Evolutionary conservation across 352 stramenopile genomes (phyloP).

Genomic region (Phytophthora pini): DNA sequence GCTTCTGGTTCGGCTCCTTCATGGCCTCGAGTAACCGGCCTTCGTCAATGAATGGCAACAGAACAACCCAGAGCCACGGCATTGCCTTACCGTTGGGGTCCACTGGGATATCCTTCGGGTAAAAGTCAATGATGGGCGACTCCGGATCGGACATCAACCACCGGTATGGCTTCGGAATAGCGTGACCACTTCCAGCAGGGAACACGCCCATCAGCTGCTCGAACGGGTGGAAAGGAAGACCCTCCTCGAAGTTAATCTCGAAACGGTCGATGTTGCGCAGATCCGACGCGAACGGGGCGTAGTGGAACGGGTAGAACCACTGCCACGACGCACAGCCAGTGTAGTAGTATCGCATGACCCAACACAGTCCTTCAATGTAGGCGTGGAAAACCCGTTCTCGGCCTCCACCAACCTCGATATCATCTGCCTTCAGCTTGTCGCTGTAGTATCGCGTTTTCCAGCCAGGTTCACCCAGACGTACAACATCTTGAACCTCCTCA

Average conservation of each 20-base stretch:
- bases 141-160: slow-evolving; percentile 95
- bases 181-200: slow-evolving; percentile 91
- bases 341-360: slow-evolving; percentile 99
- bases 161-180: slow-evolving; percentile 95
- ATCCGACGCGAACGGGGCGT: slow-evolving; percentile 95
- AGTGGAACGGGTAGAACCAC: slow-evolving; percentile 99
- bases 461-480: slow-evolving; percentile 94
- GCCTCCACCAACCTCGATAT: slow-evolving; percentile 83
- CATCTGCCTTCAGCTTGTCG: slow-evolving; percentile 87
- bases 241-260: slow-evolving; percentile 95
- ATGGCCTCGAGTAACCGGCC: slow-evolving; percentile 92
- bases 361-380: slow-evolving; percentile 99
- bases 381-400: slow-evolving; percentile 93
- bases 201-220: slow-evolving; percentile 99
- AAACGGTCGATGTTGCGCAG: slow-evolving; percentile 90
- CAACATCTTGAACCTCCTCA: slow-evolving; percentile 92
- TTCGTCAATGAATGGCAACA: slow-evolving; percentile 99
- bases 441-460: slow-evolving; percentile 97
- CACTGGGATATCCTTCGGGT: slow-evolving; percentile 95
- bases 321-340: slow-evolving; percentile 98
- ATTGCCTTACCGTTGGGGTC: slow-evolving; percentile 99
- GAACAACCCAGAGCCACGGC: slow-evolving; percentile 98
- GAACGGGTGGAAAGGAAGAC: slow-evolving; percentile 97
- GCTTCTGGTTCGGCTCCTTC: slow-evolving; percentile 65
- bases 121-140: slow-evolving; percentile 98